Conservation (phyloP, 148 eudicot genomes). For the Vaccinium corymbosum region DNA sequence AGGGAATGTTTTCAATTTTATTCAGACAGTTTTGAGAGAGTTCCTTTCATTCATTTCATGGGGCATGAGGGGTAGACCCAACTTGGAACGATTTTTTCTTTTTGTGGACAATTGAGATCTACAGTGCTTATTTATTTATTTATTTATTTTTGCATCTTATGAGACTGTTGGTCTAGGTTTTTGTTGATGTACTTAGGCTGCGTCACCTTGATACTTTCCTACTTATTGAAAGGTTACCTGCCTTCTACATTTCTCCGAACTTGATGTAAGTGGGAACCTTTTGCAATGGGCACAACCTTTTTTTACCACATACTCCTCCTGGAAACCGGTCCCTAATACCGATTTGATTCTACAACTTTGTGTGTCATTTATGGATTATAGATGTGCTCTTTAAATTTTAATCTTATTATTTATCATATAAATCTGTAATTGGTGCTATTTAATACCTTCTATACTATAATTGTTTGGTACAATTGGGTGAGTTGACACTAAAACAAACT, state of each 20-base stretch:
- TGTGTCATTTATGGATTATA: not conserved
- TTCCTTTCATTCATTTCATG: no score
- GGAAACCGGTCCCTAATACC: no score
- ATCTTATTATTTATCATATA: not conserved
- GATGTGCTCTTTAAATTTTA: not conserved
- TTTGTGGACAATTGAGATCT: not conserved
- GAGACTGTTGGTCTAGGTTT: not conserved
- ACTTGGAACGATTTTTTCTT: not conserved
- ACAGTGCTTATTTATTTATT: not conserved
- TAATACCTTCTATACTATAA: not conserved
- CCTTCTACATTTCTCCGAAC: not conserved
- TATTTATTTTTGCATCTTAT: not conserved
- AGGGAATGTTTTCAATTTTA: not conserved
- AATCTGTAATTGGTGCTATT: not conserved
- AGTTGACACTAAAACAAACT: not conserved
- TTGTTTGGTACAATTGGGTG: not conserved
- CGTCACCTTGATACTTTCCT: not conserved
- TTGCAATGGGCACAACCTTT: not conserved
- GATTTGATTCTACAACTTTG: no score
- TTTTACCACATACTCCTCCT: no score
- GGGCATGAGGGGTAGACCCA: not conserved
- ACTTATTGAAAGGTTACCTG: not conserved
- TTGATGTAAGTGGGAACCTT: not conserved
- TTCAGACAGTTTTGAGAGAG: not conserved
- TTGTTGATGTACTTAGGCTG: not conserved